These are phyloP conservation scores for Didymella segeticola DNA, from an alignment of 2,329 filamentous ascomycete genomes.

Conservation along the genomic window DNA sequence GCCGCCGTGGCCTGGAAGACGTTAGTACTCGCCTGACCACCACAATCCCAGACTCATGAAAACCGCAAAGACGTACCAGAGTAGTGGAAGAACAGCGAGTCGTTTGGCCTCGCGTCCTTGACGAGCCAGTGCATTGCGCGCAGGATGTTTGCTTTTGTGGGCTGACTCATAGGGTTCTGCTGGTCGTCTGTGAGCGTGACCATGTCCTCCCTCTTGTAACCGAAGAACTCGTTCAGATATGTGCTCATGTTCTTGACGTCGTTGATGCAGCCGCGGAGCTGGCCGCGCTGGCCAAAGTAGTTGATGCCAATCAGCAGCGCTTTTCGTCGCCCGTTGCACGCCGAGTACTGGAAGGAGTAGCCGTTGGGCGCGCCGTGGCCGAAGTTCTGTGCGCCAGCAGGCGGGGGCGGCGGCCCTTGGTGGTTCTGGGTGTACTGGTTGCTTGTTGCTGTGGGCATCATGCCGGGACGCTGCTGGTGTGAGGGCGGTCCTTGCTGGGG, in stretches of 20 bases:
- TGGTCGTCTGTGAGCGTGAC: conserved; percentile 95
- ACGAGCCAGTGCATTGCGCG: conserved; percentile 98
- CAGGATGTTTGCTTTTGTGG: conserved; percentile 92
- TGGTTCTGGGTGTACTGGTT: conserved; percentile 58
- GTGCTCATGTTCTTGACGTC: conserved; percentile 97
- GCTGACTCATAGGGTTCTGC: conserved; percentile 96
- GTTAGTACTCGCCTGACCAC: background rate
- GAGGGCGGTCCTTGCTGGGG: conserved; percentile 30
- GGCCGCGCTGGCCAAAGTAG: conserved; percentile 91
- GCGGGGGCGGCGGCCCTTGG: conserved; percentile 69
- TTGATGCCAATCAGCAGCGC: conserved; percentile 94
- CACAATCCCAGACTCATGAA: background rate
- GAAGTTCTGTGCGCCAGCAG: conserved; percentile 58
- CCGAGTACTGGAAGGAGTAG: conserved; percentile 90
- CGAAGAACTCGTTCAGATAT: conserved; percentile 87
- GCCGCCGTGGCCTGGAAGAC: conserved; percentile 71
- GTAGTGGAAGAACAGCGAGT: conserved; percentile 97
- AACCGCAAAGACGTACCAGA: conserved; percentile 67
- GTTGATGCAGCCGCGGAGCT: conserved; percentile 93
- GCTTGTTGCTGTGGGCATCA: conserved; percentile 57
- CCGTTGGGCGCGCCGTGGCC: conserved; percentile 77
- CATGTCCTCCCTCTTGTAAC: conserved; percentile 96
- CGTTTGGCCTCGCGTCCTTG: conserved; percentile 89
- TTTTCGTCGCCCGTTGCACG: conserved; percentile 87
- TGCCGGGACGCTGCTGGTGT: conserved; percentile 49